Evolutionary conservation across 108 stramenopile species (phyloP), one percentile per base, ranked within the genome.

Genomic region (Skeletonema potamos): DNA sequence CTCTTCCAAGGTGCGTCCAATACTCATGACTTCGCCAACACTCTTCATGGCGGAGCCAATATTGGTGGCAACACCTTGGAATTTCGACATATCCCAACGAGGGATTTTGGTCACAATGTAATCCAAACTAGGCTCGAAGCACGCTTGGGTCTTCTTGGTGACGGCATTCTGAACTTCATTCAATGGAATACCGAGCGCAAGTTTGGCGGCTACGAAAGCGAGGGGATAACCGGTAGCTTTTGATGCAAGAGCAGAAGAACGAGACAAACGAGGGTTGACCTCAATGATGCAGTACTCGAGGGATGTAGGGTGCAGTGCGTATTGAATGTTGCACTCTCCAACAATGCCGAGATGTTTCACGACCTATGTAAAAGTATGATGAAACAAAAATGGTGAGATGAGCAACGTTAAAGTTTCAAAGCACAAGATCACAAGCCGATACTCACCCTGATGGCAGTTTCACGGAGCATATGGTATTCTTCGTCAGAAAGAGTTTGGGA

Each of bases 301-400:
- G 17, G 92, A 94, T 68, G 86, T 79, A 7, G 98, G 98, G 77
- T 98, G 92, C 37, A 99, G 91, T 33, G 98, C 98, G 76, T 99
- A 99, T 82, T 99, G 98, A 75, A 99, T 99, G 87, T 99, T 99
- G 82, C 98, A 99, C 82, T 99, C 98, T 70, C 98, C 98, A 55
- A 99, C 92, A 70, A 99, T 97, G 43, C 97, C 97, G 51, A 98
- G 82, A 79, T 97, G 97, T 66, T 96, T 91, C 64, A 99, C 96
- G 60, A 97, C 96, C 85, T 92, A 30, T 4, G 39, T 18, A 63
- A 29, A 63, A 3, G 10, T 18, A 51, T 57, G 27, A 37, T 27
- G 27, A 8, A 82, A 27, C 6, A 18, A 29, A 51, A 22, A 22
- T 24, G 48, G 48, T 51, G 18, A 51, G 48, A 44, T 51, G 22